Evolutionary conservation across 2,329 filamentous ascomycete genomes (phyloP), one percentile per base, ranked within the genome.

Genomic region (Colletotrichum cereale): DNA sequence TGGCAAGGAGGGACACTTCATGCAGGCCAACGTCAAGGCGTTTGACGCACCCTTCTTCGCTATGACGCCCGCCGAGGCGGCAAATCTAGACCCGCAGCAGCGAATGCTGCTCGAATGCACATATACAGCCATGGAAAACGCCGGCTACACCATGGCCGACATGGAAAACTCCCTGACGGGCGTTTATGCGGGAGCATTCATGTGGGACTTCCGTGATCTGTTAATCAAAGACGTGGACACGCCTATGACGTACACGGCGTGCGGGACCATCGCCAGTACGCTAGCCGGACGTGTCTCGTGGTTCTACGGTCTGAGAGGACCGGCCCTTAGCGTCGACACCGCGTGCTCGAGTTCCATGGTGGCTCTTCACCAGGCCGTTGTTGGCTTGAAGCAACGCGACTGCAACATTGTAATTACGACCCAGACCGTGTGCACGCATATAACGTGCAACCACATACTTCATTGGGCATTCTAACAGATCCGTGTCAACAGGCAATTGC

Each of bases 331-430:
- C 1, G 78, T 88, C 6, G 85, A 88, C 68, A 87, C 86, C 0
- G 86, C 84, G 1, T 88, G 86, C 71, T 86, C 85, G 0, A 82
- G 82, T n/a, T 83, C 81, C 56, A 76, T 87, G 1, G 80, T 85
- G 1, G 84, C 84, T 0, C 75, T 87, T 0, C 83, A 88, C 72
- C 78, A 83, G 63, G 86, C 82, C 68, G 74, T 40, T 21, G 72
- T 75, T 44, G 77, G 62, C 21, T 21, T 65, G 29, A 65, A 65
- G 50, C 11, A 16, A 11, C 50, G 62, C 26, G 62, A 65, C 50
- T 65, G 62, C 29, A 65, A 65, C 21, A 47, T 65, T 26, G 62
- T 64, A n/a, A n/a, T n/a, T n/a, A 18, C 53, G 62, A 31, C 2
- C 14, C 29, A 34, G 14, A 34, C 31, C 31, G 31, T 8, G 31